Percentiles rank a stretch among this genome's conserved stretches.
phyloP scores from a whole-genome alignment of 2,329 filamentous ascomycete species.

The Apiospora hydei region DNA sequence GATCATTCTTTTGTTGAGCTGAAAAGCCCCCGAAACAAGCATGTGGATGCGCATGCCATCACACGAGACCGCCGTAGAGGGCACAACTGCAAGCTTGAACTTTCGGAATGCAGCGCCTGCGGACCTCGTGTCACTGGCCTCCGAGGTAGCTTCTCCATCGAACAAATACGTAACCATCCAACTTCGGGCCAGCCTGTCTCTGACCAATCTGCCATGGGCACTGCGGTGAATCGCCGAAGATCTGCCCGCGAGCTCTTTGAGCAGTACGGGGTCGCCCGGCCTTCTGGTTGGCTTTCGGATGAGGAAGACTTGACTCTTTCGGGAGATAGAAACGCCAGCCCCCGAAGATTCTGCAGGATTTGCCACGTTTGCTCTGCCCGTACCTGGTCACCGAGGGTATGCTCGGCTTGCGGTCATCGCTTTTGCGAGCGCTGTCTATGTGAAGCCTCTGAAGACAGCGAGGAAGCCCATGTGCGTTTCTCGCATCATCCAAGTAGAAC shows the following conservation, averaged over 20 bases:
- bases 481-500: conserved; percentile 32
- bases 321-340: conserved; percentile 43
- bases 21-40: conserved; percentile 34
- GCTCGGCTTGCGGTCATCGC: conserved; percentile 57
- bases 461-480: conserved; percentile 33
- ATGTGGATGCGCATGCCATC: conserved; percentile 36
- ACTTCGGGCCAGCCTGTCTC: conserved; percentile 28
- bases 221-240: conserved; percentile 45
- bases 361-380: conserved; percentile 60
- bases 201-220: conserved; percentile 36
- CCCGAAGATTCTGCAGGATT: conserved; percentile 42
- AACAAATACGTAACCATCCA: conserved; percentile 27
- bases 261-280: conserved; percentile 53
- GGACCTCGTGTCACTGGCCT: conserved; percentile 6
- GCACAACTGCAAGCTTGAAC: conserved; percentile 20
- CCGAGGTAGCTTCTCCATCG: conserved; percentile 28
- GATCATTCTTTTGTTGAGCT: conserved; percentile 39
- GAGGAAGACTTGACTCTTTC: conserved; percentile 42
- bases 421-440: conserved; percentile 56
- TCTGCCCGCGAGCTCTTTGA: conserved; percentile 57
- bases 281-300: conserved; percentile 55
- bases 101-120: conserved; percentile 22
- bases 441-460: conserved; percentile 39
- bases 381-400: conserved; percentile 48
- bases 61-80: conserved; percentile 21